Base-by-base conservation (phyloP, 1,284 basidiomycete genomes). In the Apiotrichum laibachii region DNA sequence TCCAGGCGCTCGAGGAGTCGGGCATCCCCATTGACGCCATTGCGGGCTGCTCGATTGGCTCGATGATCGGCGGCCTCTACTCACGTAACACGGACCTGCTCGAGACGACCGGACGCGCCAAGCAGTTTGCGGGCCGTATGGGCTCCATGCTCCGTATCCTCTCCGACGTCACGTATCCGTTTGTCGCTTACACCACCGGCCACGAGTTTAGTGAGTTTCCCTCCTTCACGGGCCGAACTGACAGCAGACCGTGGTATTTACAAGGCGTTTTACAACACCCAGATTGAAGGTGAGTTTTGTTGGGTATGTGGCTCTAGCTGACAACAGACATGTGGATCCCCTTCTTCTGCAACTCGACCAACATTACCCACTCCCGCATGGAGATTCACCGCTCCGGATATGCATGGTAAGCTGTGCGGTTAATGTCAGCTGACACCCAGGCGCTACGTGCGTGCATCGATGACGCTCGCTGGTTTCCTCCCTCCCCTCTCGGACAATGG, bases 331-430 rank as follows among this genome's bases (percentile, higher is more conserved):
- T 96, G 88, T 99, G 95, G 96, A 82, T 99, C 5, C 95, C 96
- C 2, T 99, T 88, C 80, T 99, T 94, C 80, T 96, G 92, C 79
- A 98, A 98, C 72, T 93, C 94, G 9, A 97, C 96, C n/a, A 98
- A 98, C 72, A 97, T 99, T 73, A 94, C 89, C 53, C 92, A 90
- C 59, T 96, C 92, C 12, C 84, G 88, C 7, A 98, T 99, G 93
- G 93, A 98, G 73, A 88, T 98, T 44, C 96, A 99, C 71, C 90
- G 95, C 62, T 91, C 90, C 7, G 94, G 94, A 12, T 97, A 97
- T 79, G 92, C 92, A 16, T 94, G 92, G 92, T 82, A 87, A 69
- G 70, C 66, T 54, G 13, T 31, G 26, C 4, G 7, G 4, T 4
- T 31, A 31, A 22, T 55, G 16, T 50, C 15, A 55, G 51, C 48